Evolutionary conservation across 176 grass and related monocot species (phyloP).

Genomic region (Dactylis glomerata): DNA sequence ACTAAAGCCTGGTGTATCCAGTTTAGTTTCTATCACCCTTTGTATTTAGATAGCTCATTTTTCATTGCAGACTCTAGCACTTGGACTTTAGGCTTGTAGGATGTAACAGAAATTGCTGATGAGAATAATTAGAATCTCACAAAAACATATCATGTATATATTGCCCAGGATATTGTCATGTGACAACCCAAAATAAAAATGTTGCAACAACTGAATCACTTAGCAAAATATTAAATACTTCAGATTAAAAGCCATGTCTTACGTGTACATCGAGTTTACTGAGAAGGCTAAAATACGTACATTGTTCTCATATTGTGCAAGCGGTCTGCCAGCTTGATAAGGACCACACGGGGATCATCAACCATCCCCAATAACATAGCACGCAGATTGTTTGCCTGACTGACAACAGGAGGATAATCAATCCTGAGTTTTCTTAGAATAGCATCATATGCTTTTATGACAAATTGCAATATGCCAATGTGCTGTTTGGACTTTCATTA

Average conservation of each 20-base stretch:
- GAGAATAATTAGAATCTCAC: constrained; percentile 17
- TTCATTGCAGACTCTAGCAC: background rate
- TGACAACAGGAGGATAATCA: constrained; percentile 48
- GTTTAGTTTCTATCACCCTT: background rate
- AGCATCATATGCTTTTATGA: constrained; percentile 14
- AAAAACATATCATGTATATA: constrained; percentile 13
- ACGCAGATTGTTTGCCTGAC: constrained; percentile 94
- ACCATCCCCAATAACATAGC: constrained; percentile 98
- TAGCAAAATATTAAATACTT: constrained; percentile 1
- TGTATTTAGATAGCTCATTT: constrained; percentile 2
- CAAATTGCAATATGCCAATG: constrained; percentile 4
- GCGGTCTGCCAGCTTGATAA: constrained; percentile 94
- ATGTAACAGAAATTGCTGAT: constrained; percentile 5
- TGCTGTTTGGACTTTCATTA: constrained; percentile 10
- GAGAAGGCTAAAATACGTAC: constrained; percentile 45
- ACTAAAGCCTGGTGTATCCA: constrained; percentile 12
- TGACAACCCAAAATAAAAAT: background rate
- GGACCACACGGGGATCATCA: constrained; percentile 96
- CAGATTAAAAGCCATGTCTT: background rate
- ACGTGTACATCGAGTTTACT: background rate
- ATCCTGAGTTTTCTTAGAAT: constrained; percentile 21
- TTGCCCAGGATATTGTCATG: background rate
- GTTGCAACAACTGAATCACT: background rate
- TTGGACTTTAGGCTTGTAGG: background rate
- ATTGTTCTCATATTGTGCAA: constrained; percentile 99